Evolutionary conservation across 2,329 filamentous ascomycete genomes (phyloP).

Genomic region (Ceratocystis papillata): DNA sequence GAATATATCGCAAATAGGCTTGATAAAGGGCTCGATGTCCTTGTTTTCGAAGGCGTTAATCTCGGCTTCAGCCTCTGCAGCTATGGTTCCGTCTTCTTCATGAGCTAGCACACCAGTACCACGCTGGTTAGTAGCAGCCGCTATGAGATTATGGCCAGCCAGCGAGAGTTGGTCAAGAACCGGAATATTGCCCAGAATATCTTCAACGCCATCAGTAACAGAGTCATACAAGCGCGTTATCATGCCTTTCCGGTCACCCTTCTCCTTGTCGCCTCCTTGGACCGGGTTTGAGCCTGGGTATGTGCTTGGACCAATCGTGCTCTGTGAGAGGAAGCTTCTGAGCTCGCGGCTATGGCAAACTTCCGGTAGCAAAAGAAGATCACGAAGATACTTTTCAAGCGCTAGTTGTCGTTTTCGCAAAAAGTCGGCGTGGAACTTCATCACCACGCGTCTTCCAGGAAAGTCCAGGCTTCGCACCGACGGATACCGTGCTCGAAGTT

Average conservation of each 20-base stretch:
- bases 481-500: constrained; percentile 70
- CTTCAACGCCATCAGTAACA: constrained; percentile 94
- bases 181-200: constrained; percentile 90
- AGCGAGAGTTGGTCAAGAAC: constrained; percentile 89
- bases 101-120: constrained; percentile 43
- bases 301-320: constrained; percentile 51
- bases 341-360: constrained; percentile 90
- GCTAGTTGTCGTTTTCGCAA: constrained; percentile 75
- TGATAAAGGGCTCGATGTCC: constrained; percentile 89
- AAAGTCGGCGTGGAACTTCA: constrained; percentile 95
- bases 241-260: constrained; percentile 61
- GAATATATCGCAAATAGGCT: constrained; percentile 96
- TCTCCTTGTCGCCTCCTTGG: constrained; percentile 44
- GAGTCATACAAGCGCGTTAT: constrained; percentile 93
- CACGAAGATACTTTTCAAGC: constrained; percentile 73
- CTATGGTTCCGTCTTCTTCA: constrained; percentile 41
- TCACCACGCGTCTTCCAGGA: constrained; percentile 78
- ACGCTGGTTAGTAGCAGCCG: constrained; percentile 58
- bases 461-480: constrained; percentile 87
- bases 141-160: constrained; percentile 82
- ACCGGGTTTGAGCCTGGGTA: not conserved
- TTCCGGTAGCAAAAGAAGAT: constrained; percentile 75
- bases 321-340: constrained; percentile 83
- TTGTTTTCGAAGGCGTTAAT: constrained; percentile 84
- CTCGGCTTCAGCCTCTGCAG: constrained; percentile 80